These are phyloP conservation scores for Alternaria tenuissima DNA, from an alignment of 2,329 filamentous ascomycete genomes.

Conservation along the genomic window DNA sequence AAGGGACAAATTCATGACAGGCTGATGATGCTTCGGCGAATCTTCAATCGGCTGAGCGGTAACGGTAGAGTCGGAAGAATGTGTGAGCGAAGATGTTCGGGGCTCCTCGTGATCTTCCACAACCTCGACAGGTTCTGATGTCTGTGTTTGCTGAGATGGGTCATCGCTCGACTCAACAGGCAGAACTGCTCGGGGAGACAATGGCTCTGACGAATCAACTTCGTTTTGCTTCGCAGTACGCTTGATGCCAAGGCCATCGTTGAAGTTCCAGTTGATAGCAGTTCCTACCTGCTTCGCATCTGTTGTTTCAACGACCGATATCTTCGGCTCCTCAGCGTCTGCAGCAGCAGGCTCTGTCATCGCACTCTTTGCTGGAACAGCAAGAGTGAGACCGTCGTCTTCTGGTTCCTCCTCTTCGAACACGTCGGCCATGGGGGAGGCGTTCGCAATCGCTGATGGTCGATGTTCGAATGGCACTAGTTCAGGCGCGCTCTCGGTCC, in stretches of 20 bases:
- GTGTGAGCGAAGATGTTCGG: slow-evolving; percentile 58
- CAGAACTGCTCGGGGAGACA: slow-evolving; percentile 38
- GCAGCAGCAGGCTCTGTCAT: slow-evolving; percentile 27
- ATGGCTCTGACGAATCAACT: slow-evolving; percentile 26
- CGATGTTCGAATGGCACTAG: slow-evolving; percentile 74
- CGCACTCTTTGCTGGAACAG: slow-evolving; percentile 16
- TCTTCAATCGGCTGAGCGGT: slow-evolving; percentile 45
- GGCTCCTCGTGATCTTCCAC: slow-evolving; percentile 59
- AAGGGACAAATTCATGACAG: slow-evolving; percentile 49
- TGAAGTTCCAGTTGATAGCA: slow-evolving; percentile 55
- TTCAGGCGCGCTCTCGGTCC: slow-evolving; percentile 82
- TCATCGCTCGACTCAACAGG: slow-evolving; percentile 16
- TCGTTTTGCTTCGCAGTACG: slow-evolving; percentile 23
- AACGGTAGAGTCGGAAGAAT: slow-evolving; percentile 60
- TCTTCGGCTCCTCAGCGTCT: slow-evolving; percentile 52
- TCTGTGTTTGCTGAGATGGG: slow-evolving; percentile 18
- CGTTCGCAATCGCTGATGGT: slow-evolving; percentile 62
- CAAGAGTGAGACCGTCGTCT: slow-evolving; percentile 54
- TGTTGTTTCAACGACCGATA: slow-evolving; percentile 57
- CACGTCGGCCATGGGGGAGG: slow-evolving; percentile 82
- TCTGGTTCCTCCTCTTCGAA: slow-evolving; percentile 83
- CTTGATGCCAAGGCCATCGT: slow-evolving; percentile 50
- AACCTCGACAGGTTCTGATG: slow-evolving; percentile 52
- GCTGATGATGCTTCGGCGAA: slow-evolving; percentile 47
- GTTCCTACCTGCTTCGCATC: slow-evolving; percentile 51